Evolutionary conservation across 2,329 filamentous ascomycete genomes (phyloP), one percentile per base, ranked within the genome.

Genomic region (Aciculosporium take): DNA sequence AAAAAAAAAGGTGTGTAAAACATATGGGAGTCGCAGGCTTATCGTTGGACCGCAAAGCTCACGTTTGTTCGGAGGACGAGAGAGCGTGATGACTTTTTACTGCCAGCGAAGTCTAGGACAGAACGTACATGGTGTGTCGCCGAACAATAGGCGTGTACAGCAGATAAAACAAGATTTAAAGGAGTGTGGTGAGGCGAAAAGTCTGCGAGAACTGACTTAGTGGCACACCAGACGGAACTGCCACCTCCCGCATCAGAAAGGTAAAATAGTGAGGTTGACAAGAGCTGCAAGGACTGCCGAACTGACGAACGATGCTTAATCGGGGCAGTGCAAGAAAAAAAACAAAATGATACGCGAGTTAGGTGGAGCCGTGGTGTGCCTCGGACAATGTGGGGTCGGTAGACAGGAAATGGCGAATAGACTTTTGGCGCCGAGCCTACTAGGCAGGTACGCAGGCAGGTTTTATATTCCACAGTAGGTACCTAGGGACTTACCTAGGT

Each of bases 281-380:
- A n/a, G 40, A 36, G 21, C 27, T 18, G 31, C 39, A 35, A n/a
- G 30, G 28, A 25, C 25, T 34, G 21, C 39, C 32, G 27, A 18
- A 41, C 31, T 31, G 24, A 20, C 17, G 33, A 24, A 37, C n/a
- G 5, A 28, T 12, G 25, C 15, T 27, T 34, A 7, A 33, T 28
- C 30, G 37, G 33, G 42, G 42, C 42, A 44, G 42, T 44, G 42
- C 42, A 43, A 43, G 39, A 21, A 43, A 43, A 21, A 32, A 21
- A 38, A 36, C 21, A 29, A 31, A 43, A 29, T 33, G 17, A 18
- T 8, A 24, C 24, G 23, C 31, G 15, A 9, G 24, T 25, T 29
- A 9, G 25, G 39, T 36, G 39, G 39, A 25, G 24, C 32, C 7
- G 2, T 4, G 5, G 27, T 17, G 37, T n/a, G 30, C 12, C 4